Conservation (phyloP, 306 rosid genomes). For the Cucurbita pepo region DNA sequence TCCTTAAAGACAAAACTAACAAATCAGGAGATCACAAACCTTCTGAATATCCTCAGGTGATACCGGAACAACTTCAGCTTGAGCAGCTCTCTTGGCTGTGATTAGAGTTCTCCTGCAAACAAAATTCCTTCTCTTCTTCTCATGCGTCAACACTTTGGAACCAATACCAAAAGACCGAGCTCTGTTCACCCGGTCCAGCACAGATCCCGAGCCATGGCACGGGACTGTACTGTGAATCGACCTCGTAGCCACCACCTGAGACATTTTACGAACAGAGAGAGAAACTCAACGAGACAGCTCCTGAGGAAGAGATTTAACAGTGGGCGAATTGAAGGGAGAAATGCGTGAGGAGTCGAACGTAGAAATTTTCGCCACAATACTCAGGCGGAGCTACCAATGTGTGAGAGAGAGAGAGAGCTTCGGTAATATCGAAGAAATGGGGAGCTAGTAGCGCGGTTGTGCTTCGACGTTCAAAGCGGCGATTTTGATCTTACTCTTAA, state of each 20-base stretch:
- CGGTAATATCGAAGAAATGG: constrained; percentile 44
- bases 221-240: constrained; percentile 42
- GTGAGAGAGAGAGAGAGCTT: constrained; percentile 16
- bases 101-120: constrained; percentile 14
- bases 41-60: constrained; percentile 54
- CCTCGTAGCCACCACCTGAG: constrained; percentile 58
- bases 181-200: constrained; percentile 18
- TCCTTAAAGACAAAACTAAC: not conserved
- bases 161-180: constrained; percentile 33
- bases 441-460: not conserved
- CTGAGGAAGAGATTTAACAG: not conserved
- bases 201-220: constrained; percentile 36
- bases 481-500: not conserved
- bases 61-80: constrained; percentile 51
- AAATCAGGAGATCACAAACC: constrained; percentile 25
- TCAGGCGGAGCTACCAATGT: constrained; percentile 49
- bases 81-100: constrained; percentile 38
- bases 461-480: constrained; percentile 3
- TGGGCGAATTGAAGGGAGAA: not conserved
- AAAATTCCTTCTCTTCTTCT: constrained; percentile 9
- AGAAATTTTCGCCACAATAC: constrained; percentile 30
- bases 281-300: not conserved
- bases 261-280: constrained; percentile 25
- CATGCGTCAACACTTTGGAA: constrained; percentile 12
- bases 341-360: not conserved